phyloP scores from a whole-genome alignment of 805 yeast genomes.

The Monosporozyma solicola region DNA sequence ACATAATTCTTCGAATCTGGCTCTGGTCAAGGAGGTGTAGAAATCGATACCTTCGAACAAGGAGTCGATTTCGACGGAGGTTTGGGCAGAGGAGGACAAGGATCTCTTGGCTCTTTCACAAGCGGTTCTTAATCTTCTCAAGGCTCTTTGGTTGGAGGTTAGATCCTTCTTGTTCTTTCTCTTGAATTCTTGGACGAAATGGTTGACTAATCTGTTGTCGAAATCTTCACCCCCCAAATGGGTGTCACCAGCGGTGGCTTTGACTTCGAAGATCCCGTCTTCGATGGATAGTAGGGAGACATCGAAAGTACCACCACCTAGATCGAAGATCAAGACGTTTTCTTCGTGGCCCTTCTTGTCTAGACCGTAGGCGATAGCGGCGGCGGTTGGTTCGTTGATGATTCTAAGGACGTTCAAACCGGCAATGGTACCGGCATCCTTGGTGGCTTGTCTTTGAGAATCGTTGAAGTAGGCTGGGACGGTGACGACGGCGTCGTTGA shows the following conservation, averaged over 20 bases:
- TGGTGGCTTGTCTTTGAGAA: conserved; percentile 95
- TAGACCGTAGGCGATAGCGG: conserved; percentile 98
- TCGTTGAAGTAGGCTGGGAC: conserved; percentile 96
- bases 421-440: conserved; percentile 93
- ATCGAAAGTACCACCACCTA: conserved; percentile 99
- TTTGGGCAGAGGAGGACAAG: conserved; percentile 92
- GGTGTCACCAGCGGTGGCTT: conserved; percentile 78
- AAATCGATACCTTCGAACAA: conserved; percentile 94
- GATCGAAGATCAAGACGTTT: conserved; percentile 86
- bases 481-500: conserved; percentile 87
- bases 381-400: conserved; percentile 92
- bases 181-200: conserved; percentile 92
- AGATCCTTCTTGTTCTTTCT: conserved; percentile 95
- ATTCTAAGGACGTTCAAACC: conserved; percentile 90
- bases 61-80: conserved; percentile 94
- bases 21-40: conserved; percentile 96
- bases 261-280: conserved; percentile 95
- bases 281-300: conserved; percentile 88
- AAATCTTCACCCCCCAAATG: conserved; percentile 98
- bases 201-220: conserved; percentile 91
- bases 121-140: conserved; percentile 97
- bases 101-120: conserved; percentile 99
- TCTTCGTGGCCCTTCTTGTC: conserved; percentile 60
- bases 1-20: conserved; percentile 97
- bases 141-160: conserved; percentile 88